These are phyloP conservation scores for Drechslera avenae DNA, from an alignment of 2,329 filamentous ascomycete genomes.

Conservation along the genomic window DNA sequence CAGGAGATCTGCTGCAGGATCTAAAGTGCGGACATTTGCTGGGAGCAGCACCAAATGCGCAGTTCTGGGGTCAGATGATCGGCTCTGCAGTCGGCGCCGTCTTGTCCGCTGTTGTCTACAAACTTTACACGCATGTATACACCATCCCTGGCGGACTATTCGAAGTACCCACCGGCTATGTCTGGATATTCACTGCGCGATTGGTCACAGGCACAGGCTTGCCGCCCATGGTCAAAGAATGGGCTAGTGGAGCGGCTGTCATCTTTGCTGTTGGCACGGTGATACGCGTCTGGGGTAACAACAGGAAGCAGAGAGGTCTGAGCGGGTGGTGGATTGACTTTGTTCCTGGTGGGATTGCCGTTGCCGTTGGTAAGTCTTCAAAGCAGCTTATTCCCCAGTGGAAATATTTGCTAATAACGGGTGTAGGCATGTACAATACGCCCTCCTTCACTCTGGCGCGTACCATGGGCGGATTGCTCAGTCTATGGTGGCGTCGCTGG, in stretches of 20 bases:
- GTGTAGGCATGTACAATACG: conserved; percentile 89
- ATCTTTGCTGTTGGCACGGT: conserved; percentile 76
- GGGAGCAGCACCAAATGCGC: conserved; percentile 88
- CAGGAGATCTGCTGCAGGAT: conserved; percentile 95
- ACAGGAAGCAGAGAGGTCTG: conserved; percentile 38
- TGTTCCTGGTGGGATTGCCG: conserved; percentile 91
- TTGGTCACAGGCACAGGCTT: conserved; percentile 90
- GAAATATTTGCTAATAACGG: conserved; percentile 2
- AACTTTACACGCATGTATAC: conserved; percentile 88
- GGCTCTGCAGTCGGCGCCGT: conserved; percentile 85
- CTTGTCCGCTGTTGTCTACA: conserved; percentile 84
- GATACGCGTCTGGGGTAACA: conserved; percentile 59
- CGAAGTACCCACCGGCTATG: conserved; percentile 90
- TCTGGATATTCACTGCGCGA: conserved; percentile 96
- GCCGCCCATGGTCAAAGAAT: conserved; percentile 81
- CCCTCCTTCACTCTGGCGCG: conserved; percentile 93
- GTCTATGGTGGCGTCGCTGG: conserved; percentile 15
- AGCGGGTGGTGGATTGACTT: conserved; percentile 69
- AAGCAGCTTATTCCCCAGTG: background rate
- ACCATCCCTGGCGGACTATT: conserved; percentile 86
- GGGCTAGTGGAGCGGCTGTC: conserved; percentile 73
- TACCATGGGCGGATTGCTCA: conserved; percentile 70
- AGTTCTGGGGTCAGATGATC: conserved; percentile 96
- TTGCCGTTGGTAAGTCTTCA: conserved; percentile 75
- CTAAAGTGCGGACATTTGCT: conserved; percentile 94